A percentile compares a stretch with the other conserved stretches of the same genome.
phyloP scores from a whole-genome alignment of 371 early-diverging fungal genomes.

The Mortierella sp. region DNA sequence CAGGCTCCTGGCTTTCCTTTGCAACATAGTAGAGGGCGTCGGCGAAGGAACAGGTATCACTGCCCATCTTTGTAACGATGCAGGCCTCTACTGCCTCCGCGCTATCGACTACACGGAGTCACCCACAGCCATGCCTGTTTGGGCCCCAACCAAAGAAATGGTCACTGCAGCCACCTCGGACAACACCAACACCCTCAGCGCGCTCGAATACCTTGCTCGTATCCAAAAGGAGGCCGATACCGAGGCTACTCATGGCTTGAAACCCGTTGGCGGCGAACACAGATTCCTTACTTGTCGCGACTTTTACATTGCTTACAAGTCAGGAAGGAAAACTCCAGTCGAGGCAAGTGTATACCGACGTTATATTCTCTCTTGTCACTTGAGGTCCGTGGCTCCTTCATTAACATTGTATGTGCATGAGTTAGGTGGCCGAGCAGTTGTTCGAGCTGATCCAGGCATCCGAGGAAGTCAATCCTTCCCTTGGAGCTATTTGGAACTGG shows the following conservation, averaged over 20 bases:
- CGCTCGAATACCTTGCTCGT: conserved; percentile 14
- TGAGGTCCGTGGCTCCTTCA: no score
- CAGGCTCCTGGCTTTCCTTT: conserved; percentile 20
- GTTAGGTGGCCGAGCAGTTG: conserved; percentile 49
- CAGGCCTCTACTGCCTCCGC: conserved; percentile 36
- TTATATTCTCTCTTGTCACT: not conserved
- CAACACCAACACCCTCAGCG: conserved; percentile 6
- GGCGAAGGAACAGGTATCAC: conserved; percentile 32
- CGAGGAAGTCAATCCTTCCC: conserved; percentile 36
- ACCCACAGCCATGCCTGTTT: conserved; percentile 36
- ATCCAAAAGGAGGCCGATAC: conserved; percentile 25
- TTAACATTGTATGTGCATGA: not conserved
- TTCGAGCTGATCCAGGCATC: conserved; percentile 46
- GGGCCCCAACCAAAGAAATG: conserved; percentile 29
- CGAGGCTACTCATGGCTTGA: conserved; percentile 3
- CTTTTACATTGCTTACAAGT: conserved; percentile 53
- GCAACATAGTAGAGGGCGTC: conserved; percentile 33
- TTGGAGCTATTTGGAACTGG: conserved; percentile 58
- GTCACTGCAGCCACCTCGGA: conserved; percentile 14
- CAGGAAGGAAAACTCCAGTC: conserved; percentile 34
- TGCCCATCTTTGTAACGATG: conserved; percentile 28
- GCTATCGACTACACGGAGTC: conserved; percentile 23
- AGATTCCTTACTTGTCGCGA: conserved; percentile 43
- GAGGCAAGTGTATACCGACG: conserved; percentile 5
- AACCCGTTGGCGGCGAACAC: not conserved